phyloP scores from a whole-genome alignment of 2,329 filamentous ascomycete species.

The Ophiocordyceps camponoti-saundersi region DNA sequence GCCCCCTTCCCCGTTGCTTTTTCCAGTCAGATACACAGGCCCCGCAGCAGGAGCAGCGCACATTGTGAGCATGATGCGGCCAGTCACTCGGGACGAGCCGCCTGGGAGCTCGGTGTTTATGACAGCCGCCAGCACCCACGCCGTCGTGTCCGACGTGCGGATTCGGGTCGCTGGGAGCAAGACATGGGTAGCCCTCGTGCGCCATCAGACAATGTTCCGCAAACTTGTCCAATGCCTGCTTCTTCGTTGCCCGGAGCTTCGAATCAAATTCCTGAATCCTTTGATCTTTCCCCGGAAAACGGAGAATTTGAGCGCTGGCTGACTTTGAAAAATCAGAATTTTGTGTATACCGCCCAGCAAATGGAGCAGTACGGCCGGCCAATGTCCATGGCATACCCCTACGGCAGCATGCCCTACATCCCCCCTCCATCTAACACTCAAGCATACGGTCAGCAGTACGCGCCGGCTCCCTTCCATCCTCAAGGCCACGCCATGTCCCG shows the following conservation, averaged over 20 bases:
- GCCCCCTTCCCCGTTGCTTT: conserved; percentile 20
- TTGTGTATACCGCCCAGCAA: conserved; percentile 31
- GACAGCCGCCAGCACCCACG: conserved; percentile 20
- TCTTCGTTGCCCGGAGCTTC: conserved; percentile 1
- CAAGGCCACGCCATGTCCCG: conserved; percentile 64
- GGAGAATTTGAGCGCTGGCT: conserved; percentile 59
- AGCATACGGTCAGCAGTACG: conserved; percentile 30
- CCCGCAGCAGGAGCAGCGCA: conserved; percentile 24
- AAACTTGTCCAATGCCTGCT: conserved; percentile 1
- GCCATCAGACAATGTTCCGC: conserved; percentile 5
- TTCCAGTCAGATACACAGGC: conserved; percentile 19
- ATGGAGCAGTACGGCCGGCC: conserved; percentile 21
- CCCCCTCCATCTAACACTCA: conserved; percentile 28
- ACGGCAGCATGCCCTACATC: conserved; percentile 34
- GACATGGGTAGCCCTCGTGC: conserved; percentile 7
- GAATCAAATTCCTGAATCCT: conserved; percentile 9
- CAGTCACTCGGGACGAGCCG: conserved; percentile 17
- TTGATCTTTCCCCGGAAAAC: conserved; percentile 52
- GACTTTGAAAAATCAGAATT: conserved; percentile 51
- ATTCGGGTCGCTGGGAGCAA: conserved; percentile 15
- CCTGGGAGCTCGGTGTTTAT: conserved; percentile 15
- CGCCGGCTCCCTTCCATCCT: conserved; percentile 22
- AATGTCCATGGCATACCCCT: conserved; percentile 23
- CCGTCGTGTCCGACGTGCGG: conserved; percentile 28
- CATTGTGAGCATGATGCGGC: conserved; percentile 26